Evolutionary conservation across 192 early-diverging fungal genomes (phyloP).

Genomic region (Podila epigama): DNA sequence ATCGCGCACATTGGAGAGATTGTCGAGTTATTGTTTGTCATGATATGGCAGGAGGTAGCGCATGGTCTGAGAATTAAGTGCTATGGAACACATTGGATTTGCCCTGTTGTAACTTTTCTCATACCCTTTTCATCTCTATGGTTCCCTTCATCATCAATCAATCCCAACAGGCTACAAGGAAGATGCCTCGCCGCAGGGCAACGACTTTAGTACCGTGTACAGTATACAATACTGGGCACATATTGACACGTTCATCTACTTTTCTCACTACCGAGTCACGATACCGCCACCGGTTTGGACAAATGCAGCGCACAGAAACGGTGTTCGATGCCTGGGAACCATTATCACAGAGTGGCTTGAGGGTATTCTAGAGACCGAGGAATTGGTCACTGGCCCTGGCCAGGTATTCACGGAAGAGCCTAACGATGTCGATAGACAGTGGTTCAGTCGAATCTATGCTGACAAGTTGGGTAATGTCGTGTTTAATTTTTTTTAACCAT

Average conservation of each 20-base stretch:
- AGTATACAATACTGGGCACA: constrained; percentile 67
- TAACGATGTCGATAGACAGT: constrained; percentile 33
- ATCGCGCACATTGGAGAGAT: constrained; percentile 3
- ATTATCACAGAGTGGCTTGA: constrained; percentile 66
- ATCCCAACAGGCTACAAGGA: constrained; percentile 56
- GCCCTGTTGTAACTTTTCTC: too few species aligned
- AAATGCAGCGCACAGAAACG: constrained; percentile 69
- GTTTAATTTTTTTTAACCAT: too few species aligned
- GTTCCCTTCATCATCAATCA: background rate
- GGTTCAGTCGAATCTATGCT: constrained; percentile 59
- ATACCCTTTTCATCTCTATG: background rate
- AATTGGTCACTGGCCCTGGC: constrained; percentile 61
- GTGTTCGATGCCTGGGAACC: constrained; percentile 63
- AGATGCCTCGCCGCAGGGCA: constrained; percentile 56
- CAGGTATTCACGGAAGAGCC: constrained; percentile 1
- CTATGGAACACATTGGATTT: too few species aligned
- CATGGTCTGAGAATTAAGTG: too few species aligned
- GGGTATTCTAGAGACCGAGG: constrained; percentile 58
- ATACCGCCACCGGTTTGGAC: constrained; percentile 71
- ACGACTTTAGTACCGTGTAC: constrained; percentile 54
- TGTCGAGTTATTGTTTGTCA: constrained; percentile 61
- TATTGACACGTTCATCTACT: constrained; percentile 72
- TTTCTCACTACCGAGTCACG: constrained; percentile 63
- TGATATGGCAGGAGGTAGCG: constrained; percentile 72
- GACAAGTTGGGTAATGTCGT: constrained; percentile 66